A percentile compares a stretch with the other conserved stretches of the same genome.
Evolutionary conservation across 345 rosid species (phyloP).

Genomic region (Nephelium lappaceum): DNA sequence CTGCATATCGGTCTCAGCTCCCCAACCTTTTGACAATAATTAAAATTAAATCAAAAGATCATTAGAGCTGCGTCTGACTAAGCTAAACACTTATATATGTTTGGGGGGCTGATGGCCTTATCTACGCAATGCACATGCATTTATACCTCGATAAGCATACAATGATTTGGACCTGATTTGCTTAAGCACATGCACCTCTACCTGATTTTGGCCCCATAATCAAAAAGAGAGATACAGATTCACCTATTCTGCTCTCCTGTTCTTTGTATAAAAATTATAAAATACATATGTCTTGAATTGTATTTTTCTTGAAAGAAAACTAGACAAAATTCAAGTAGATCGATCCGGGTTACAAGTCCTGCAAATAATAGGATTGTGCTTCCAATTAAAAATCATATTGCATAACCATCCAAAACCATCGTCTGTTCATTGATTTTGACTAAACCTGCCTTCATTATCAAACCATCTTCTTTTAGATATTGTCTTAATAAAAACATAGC

Average conservation of each 20-base stretch:
- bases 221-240: background rate
- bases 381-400: constrained; percentile 19
- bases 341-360: constrained; percentile 18
- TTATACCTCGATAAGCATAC: constrained; percentile 1
- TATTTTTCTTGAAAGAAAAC: background rate
- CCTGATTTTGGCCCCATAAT: constrained; percentile 14
- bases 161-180: constrained; percentile 15
- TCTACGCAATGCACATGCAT: constrained; percentile 4
- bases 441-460: constrained; percentile 6
- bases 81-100: background rate
- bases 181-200: constrained; percentile 25
- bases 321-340: background rate
- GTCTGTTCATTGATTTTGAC: constrained; percentile 42
- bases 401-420: constrained; percentile 25
- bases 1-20: background rate
- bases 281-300: too few species aligned
- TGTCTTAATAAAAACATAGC: background rate
- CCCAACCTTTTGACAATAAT: background rate
- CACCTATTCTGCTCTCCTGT: background rate
- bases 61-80: constrained; percentile 1
- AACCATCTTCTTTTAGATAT: background rate
- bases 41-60: background rate
- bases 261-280: background rate
- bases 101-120: background rate
- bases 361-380: constrained; percentile 24